Evolutionary conservation across 345 rosid species (phyloP), one percentile per base, ranked within the genome.

Genomic region (Euphorbia tirucalli): DNA sequence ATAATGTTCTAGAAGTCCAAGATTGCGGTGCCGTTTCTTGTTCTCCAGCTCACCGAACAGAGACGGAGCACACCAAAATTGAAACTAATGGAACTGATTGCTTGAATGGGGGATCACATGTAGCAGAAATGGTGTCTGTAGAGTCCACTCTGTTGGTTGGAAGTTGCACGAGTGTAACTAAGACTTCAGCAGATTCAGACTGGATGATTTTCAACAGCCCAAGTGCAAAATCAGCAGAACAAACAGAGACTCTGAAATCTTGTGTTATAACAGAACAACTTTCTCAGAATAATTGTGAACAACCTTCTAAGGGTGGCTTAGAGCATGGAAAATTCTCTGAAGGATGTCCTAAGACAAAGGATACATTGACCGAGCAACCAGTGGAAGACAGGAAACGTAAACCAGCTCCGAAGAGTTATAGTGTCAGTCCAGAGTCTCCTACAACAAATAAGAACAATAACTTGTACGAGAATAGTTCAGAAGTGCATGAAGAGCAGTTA

Each of bases 211-310:
- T 75, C 54, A 75, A 76, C 68, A 74, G 69, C 49, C 63, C 69
- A 44, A 76, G 67, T 37, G 68, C 72, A 74, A 71, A 50, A 60
- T 50, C 70, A 35, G 77, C 69, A 74, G 74, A 74, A 70, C 74
- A 71, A 67, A 28, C 70, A n/a, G 77, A 69, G 58, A 58, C 73
- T 78, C 64, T 66, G 14, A 49, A 69, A 74, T 50, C 75, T 44
- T 71, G 56, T 76, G 32, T 59, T 54, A 49, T 39, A 63, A 71
- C 56, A 37, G 74, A 72, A 11, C 74, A 66, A 81, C 44, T 31
- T 70, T 72, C 61, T 61, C 54, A 39, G 70, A 77, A 64, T 44
- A 71, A 18, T 59, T 41, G n/a, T 52, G 70, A 60, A 61, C 70
- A 81, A 69, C 68, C 25, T 27, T 70, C 28, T 60, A 71, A 74